A percentile compares a stretch with the other conserved stretches of the same genome.
Conservation (phyloP, 495 filamentous ascomycete species). For the Penicillium lagena region DNA sequence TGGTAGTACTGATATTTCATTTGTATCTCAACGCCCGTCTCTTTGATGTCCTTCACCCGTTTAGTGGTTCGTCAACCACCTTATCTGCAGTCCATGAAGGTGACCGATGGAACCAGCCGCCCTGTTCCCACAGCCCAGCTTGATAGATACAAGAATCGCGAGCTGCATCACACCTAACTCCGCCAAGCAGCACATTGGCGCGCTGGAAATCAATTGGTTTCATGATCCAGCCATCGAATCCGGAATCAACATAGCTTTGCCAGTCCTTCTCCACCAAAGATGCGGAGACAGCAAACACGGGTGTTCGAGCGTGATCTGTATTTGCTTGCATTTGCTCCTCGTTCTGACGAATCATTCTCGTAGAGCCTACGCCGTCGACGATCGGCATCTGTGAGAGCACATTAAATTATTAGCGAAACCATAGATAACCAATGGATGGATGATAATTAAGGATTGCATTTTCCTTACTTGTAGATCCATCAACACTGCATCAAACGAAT, state of each 20-base stretch:
- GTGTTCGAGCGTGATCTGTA: constrained; percentile 38
- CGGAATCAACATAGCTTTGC: constrained; percentile 61
- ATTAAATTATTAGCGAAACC: constrained; percentile 1
- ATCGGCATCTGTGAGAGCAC: constrained; percentile 69
- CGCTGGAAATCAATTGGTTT: constrained; percentile 74
- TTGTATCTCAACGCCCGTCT: no score
- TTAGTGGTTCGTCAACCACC: no score
- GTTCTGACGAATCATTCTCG: constrained; percentile 71
- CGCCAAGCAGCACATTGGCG: constrained; percentile 52
- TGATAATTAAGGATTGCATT: not conserved
- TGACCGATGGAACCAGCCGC: constrained; percentile 57
- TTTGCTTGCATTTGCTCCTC: constrained; percentile 40
- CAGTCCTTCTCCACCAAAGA: constrained; percentile 65
- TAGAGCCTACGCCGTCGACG: constrained; percentile 72
- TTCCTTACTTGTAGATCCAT: constrained; percentile 86
- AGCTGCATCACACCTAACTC: constrained; percentile 44
- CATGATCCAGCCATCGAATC: constrained; percentile 86
- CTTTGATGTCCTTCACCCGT: no score
- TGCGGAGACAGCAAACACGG: constrained; percentile 84
- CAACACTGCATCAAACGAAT: constrained; percentile 69
- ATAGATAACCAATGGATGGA: not conserved
- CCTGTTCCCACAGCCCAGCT: constrained; percentile 63
- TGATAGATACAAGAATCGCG: constrained; percentile 47
- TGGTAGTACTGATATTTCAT: no score
- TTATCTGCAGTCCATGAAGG: no score